Percentiles rank a stretch among this genome's conserved stretches.
Conservation (phyloP, 176 grass and related monocot species). For the Miscanthus lutarioriparius region DNA sequence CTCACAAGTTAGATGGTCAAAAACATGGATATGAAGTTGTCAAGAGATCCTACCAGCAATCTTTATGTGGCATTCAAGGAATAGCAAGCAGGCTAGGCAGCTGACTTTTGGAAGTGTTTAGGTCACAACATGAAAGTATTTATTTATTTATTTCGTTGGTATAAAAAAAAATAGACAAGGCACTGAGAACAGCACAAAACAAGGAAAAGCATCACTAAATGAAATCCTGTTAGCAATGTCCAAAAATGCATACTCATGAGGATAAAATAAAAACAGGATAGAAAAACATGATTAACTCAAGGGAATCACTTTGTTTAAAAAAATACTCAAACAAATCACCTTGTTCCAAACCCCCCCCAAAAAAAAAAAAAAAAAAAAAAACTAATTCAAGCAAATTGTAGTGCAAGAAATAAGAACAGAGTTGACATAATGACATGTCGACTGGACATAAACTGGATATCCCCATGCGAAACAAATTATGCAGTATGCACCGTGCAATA, state of each 20-base stretch:
- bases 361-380: not conserved
- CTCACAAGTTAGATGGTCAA: slow-evolving; percentile 3
- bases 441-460: not conserved
- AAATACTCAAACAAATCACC: not conserved
- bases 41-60: not conserved
- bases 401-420: not conserved
- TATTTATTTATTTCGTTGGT: not conserved
- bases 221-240: not conserved
- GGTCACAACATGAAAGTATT: not conserved
- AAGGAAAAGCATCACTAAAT: not conserved
- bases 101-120: not conserved
- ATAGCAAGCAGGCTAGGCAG: not conserved
- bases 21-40: not conserved
- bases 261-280: not conserved
- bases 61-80: not conserved
- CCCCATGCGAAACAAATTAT: not conserved
- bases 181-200: not conserved
- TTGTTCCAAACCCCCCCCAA: not conserved
- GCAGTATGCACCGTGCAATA: not conserved
- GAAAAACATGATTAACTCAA: not conserved
- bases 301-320: not conserved
- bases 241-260: not conserved
- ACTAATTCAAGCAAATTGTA: slow-evolving; percentile 11
- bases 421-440: not conserved
- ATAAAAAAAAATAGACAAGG: not conserved